These are phyloP conservation scores for Saururus chinensis DNA, from an alignment of 164 flowering plant genomes.

Conservation along the genomic window DNA sequence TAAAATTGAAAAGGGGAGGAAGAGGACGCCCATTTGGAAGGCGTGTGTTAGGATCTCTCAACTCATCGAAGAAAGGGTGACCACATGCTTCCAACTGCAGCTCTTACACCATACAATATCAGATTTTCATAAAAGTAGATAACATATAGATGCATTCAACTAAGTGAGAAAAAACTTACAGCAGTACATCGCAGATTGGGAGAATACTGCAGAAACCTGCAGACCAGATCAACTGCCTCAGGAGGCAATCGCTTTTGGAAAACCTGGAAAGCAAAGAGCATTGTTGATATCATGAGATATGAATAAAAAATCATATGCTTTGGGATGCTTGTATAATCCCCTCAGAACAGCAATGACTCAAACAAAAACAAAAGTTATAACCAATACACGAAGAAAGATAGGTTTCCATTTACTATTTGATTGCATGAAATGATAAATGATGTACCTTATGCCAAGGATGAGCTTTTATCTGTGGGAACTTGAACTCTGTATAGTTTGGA, in stretches of 20 bases:
- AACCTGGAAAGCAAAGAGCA: slow-evolving; percentile 30
- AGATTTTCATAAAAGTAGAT: not conserved
- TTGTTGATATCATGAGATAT: not conserved
- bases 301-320: not conserved
- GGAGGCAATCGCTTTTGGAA: slow-evolving; percentile 88
- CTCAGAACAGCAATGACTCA: not conserved
- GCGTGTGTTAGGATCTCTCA: slow-evolving; percentile 82
- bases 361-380: no score
- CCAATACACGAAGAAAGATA: not conserved
- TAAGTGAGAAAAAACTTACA: slow-evolving; percentile 32
- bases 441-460: slow-evolving; percentile 98
- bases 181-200: slow-evolving; percentile 95
- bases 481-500: slow-evolving; percentile 93
- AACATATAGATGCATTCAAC: not conserved
- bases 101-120: not conserved
- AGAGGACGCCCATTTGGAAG: slow-evolving; percentile 95
- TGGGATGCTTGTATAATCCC: not conserved
- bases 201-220: slow-evolving; percentile 90
- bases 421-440: not conserved
- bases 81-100: slow-evolving; percentile 85
- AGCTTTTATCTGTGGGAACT: slow-evolving; percentile 94
- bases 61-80: slow-evolving; percentile 94
- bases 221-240: slow-evolving; percentile 85
- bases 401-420: not conserved
- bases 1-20: slow-evolving; percentile 90